These are phyloP conservation scores for Thermothielavioides terrestris DNA, from an alignment of 495 filamentous ascomycete species.

Conservation along the genomic window DNA sequence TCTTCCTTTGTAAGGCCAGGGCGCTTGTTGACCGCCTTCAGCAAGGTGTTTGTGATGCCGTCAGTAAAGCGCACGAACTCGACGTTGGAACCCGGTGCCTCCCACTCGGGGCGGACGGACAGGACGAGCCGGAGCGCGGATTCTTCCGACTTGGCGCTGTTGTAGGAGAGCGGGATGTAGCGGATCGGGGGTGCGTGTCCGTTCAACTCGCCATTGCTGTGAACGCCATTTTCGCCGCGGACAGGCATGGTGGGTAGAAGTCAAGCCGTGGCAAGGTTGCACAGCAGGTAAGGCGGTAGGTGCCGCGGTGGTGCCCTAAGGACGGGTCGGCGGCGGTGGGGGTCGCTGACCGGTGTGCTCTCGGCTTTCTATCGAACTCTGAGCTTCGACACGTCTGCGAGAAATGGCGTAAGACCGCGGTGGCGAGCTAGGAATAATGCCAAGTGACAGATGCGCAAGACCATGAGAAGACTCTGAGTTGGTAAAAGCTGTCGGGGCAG, in stretches of 20 bases:
- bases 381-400: too few relatives aligned
- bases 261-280: neutral
- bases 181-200: conserved; percentile 29
- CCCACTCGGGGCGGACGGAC: conserved; percentile 77
- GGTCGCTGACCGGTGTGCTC: too few relatives aligned
- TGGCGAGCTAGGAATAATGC: too few relatives aligned
- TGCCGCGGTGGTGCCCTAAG: neutral
- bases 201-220: conserved; percentile 18
- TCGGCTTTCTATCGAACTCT: too few relatives aligned
- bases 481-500: too few relatives aligned
- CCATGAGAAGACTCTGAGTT: too few relatives aligned
- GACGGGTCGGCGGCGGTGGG: neutral
- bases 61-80: conserved; percentile 90
- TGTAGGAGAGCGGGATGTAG: conserved; percentile 67
- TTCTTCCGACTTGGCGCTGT: conserved; percentile 60
- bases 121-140: conserved; percentile 74
- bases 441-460: too few relatives aligned
- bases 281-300: too few relatives aligned
- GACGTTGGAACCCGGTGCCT: conserved; percentile 61
- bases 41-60: conserved; percentile 94
- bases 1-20: conserved; percentile 67
- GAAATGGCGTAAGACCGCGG: too few relatives aligned
- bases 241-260: conserved; percentile 19
- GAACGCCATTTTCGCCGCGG: conserved; percentile 17
- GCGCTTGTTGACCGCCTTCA: conserved; percentile 77